A percentile compares a stretch with the other conserved stretches of the same genome.
Conservation (phyloP, 352 stramenopile genomes). For the Globisporangium canariense region DNA sequence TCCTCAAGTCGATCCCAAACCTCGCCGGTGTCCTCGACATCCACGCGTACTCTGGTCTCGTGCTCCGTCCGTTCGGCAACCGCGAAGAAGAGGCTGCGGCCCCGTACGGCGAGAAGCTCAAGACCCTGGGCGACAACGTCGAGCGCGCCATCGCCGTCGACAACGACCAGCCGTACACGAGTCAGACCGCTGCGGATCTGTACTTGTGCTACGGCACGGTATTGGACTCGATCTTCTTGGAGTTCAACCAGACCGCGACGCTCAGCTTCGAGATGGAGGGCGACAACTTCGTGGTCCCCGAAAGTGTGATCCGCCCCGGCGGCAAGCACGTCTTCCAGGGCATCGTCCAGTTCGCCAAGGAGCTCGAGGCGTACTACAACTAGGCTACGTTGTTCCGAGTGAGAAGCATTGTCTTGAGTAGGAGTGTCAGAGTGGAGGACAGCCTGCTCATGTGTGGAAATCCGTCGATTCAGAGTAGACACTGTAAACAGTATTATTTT, state of each 20-base stretch:
- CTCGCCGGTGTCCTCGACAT: constrained; percentile 25
- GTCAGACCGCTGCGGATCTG: constrained; percentile 20
- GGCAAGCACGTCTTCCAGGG: constrained; percentile 24
- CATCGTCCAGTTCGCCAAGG: constrained; percentile 23
- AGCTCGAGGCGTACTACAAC: background rate
- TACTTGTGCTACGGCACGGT: constrained; percentile 27
- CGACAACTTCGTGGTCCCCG: constrained; percentile 19
- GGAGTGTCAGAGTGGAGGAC: too few relatives aligned
- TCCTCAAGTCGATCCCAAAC: constrained; percentile 15
- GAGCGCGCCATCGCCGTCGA: constrained; percentile 15
- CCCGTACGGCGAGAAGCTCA: constrained; percentile 18
- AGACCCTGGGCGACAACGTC: constrained; percentile 17
- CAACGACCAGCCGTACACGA: constrained; percentile 19
- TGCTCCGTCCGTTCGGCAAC: constrained; percentile 24
- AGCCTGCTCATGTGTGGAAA: too few relatives aligned
- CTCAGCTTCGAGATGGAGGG: constrained; percentile 25
- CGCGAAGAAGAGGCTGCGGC: constrained; percentile 4
- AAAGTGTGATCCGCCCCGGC: constrained; percentile 17
- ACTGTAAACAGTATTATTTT: too few relatives aligned
- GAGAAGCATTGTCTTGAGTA: too few relatives aligned
- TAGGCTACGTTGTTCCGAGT: too few relatives aligned
- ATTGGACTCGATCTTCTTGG: constrained; percentile 26
- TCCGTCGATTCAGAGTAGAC: too few relatives aligned
- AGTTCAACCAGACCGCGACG: constrained; percentile 18
- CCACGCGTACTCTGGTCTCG: constrained; percentile 23